Evolutionary conservation across 2,329 filamentous ascomycete species (phyloP), one percentile per base, ranked within the genome.

Genomic region (Aureobasidium zeae): DNA sequence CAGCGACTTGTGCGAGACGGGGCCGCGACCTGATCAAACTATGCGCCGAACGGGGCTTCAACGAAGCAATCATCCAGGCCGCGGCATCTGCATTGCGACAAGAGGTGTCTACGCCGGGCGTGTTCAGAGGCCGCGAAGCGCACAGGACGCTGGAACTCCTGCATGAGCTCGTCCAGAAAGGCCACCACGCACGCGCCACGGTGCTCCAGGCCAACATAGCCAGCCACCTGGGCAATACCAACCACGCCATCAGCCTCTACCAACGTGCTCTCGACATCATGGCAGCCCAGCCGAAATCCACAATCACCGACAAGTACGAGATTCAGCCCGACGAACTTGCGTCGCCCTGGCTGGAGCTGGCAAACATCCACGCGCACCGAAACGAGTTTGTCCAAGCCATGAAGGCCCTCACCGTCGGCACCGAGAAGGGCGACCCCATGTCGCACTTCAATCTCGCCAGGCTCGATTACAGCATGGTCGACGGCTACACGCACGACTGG

Each of bases 361-460:
- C 51, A 34, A 24, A 50, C 22, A 36, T 57, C 4, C 53, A 57
- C 22, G 48, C 45, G 19, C n/a, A 9, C 3, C 33, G 33, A 33
- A 16, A 48, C 41, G n/a, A 49, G 4, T 46, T 55, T 29, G 24
- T 36, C 20, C 29, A 46, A 13, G 52, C 54, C 21, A 60, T 61
- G 3, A 54, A 55, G 30, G 48, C 49, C 13, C 61, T 57, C 4
- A 61, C 65, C 13, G 56, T 54, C 19, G 67, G 66, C 5, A 52
- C 58, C 13, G 48, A 62, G 46, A 57, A 55, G 34, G 66, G 69
- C 32, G 68, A 71, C 42, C 67, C 68, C 1, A 52, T 60, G n/a
- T 60, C 64, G 1, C 66, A 60, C 49, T 65, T 60, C 44, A 55
- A 61, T 33, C 59, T 63, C 7, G 57, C 64, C 1, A 47, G 51